Evolutionary conservation across 202 grass and related monocot species (phyloP), one percentile per base, ranked within the genome.

Genomic region (Digitaria exilis): DNA sequence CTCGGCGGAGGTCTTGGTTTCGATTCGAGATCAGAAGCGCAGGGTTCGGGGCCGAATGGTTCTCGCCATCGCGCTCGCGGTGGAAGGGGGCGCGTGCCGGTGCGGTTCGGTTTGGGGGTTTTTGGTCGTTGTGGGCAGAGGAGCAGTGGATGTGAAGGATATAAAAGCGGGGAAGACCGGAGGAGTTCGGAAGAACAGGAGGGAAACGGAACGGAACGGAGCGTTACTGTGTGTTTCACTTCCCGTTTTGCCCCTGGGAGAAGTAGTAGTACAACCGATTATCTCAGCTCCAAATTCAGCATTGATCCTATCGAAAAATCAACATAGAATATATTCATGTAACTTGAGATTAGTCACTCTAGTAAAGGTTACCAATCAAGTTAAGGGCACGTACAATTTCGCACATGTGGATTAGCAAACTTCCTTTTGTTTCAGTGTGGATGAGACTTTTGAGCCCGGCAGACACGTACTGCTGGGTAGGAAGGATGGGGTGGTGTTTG

Each of bases 241-340:
- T 75, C 69, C 75, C 4, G 9, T 70, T 80, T 45, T 81, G 44
- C 70, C 70, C 70, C 56, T 31, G 3, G 8, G 12, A 41, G 17
- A 48, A 63, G 9, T 35, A 19, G 52, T 4, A 24, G 52, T 4
- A 25, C 3, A 9, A 16, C 11, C 9, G 34, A 66, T 13, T 39
- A 22, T 41, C 21, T 37, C 15, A 1, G 2, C 41, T 44, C 60
- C 6, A 32, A 56, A 31, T 65, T 43, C 6, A 15, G 41, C 13
- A 16, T 45, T 21, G 13, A 34, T 81, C 15, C 5, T 5, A 26
- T 5, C 1, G 24, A 22, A 58, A 26, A 58, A 21, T 17, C 58
- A 9, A 37, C 12, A 68, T 14, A 67, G 1, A 60, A 60, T 60
- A 18, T 5, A 59, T 59, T 37, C 17, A n/a, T 39, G 18, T n/a